These are phyloP conservation scores for Yamagishiella unicocca DNA, from an alignment of 139 green algal genomes.

Conservation along the genomic window DNA sequence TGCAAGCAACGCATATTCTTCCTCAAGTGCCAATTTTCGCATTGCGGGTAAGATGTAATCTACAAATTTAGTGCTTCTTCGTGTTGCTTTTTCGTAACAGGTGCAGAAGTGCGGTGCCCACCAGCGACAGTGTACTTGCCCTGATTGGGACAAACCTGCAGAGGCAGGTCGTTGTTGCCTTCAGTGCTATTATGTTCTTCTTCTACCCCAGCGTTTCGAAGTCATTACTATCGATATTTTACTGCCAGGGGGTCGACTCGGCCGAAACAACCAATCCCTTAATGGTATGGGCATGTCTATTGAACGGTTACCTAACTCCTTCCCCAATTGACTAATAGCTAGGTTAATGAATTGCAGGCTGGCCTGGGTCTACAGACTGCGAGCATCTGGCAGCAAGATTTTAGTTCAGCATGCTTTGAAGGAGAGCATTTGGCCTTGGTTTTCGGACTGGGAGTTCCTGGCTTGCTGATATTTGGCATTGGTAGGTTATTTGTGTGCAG, in stretches of 20 bases:
- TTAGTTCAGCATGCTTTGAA: neutral
- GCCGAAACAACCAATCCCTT: neutral
- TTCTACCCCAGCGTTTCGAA: constrained; percentile 7
- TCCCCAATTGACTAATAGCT: too few relatives aligned
- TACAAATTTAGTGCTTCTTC: too few relatives aligned
- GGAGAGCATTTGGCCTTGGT: constrained; percentile 11
- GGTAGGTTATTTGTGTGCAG: neutral
- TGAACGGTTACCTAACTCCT: neutral
- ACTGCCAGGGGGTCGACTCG: neutral
- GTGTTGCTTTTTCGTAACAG: too few relatives aligned
- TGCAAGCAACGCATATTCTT: too few relatives aligned
- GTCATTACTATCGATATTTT: constrained; percentile 15
- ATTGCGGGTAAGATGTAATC: too few relatives aligned
- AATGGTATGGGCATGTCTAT: neutral
- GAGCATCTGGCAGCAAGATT: neutral
- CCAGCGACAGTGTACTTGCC: too few relatives aligned
- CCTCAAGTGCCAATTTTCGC: too few relatives aligned
- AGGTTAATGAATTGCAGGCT: too few relatives aligned
- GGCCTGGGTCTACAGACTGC: too few relatives aligned
- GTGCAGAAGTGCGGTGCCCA: too few relatives aligned
- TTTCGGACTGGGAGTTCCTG: neutral
- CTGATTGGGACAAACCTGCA: neutral
- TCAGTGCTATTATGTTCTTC: constrained; percentile 14
- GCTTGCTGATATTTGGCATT: neutral
- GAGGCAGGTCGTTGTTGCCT: neutral